Conservation (phyloP, 1,139 yeast genomes). For the Suhomyces coccinellae region DNA sequence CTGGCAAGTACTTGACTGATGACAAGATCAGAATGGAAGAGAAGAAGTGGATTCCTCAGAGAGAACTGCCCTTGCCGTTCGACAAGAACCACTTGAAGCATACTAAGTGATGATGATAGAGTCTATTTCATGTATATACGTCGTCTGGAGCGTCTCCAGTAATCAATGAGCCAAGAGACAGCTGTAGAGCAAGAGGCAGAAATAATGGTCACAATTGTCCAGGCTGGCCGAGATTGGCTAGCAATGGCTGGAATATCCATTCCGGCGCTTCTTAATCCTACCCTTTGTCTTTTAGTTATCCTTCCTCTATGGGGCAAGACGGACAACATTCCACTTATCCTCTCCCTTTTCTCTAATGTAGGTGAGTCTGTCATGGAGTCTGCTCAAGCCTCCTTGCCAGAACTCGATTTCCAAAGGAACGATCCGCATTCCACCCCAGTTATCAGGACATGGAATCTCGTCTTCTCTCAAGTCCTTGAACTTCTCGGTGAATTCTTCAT, state of each 20-base stretch:
- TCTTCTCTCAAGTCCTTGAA: conserved; percentile 58
- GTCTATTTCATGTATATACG: conserved; percentile 7
- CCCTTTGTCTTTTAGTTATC: too few relatives aligned
- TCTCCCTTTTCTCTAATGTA: conserved; percentile 56
- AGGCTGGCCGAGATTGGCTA: too few relatives aligned
- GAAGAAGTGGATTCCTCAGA: conserved; percentile 64
- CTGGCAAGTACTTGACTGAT: conserved; percentile 59
- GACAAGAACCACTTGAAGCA: conserved; percentile 26
- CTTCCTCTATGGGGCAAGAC: conserved; percentile 69
- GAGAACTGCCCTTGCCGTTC: conserved; percentile 39
- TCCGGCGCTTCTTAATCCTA: too few relatives aligned
- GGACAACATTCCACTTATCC: conserved; percentile 58
- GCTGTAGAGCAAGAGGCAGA: too few relatives aligned
- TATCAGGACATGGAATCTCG: conserved; percentile 84
- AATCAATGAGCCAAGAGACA: conserved; percentile 8
- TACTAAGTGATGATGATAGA: conserved; percentile 15
- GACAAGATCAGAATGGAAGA: conserved; percentile 45
- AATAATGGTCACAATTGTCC: too few relatives aligned
- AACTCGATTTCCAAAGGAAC: conserved; percentile 90
- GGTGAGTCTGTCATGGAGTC: conserved; percentile 89
- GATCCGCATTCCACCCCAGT: conserved; percentile 93
- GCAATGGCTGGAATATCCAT: too few relatives aligned
- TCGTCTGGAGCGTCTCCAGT: background rate
- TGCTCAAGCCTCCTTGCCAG: conserved; percentile 93
- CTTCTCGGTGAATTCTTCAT: conserved; percentile 50